These are phyloP conservation scores for Aspergillus sclerotialis DNA, from an alignment of 2,329 filamentous ascomycete genomes.

Conservation along the genomic window DNA sequence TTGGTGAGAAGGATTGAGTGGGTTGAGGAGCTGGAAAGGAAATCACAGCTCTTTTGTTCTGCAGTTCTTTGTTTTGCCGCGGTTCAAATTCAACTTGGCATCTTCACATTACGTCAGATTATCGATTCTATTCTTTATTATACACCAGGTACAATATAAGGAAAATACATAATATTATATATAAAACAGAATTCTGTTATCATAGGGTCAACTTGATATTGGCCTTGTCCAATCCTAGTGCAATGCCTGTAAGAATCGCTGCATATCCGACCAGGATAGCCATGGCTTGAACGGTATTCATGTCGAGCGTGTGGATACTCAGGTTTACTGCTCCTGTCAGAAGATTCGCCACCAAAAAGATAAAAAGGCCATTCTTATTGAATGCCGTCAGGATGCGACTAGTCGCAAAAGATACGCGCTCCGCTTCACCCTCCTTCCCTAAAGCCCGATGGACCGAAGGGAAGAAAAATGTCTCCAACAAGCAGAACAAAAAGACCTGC, in stretches of 20 bases:
- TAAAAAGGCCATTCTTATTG: constrained; percentile 77
- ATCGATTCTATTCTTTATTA: constrained; percentile 2
- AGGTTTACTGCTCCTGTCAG: constrained; percentile 86
- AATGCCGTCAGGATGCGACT: constrained; percentile 75
- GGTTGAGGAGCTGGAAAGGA: not conserved
- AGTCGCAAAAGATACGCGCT: constrained; percentile 62
- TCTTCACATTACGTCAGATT: constrained; percentile 1
- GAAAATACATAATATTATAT: not conserved
- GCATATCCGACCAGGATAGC: constrained; percentile 69
- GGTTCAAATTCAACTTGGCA: constrained; percentile 4
- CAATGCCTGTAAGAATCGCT: constrained; percentile 58
- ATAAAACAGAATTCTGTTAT: not conserved
- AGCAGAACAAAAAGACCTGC: constrained; percentile 72
- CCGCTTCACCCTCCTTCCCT: constrained; percentile 50
- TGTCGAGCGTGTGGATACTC: constrained; percentile 72
- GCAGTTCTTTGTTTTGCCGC: constrained; percentile 14
- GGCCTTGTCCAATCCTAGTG: constrained; percentile 38
- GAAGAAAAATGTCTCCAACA: constrained; percentile 73
- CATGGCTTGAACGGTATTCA: constrained; percentile 59
- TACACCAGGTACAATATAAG: constrained; percentile 3
- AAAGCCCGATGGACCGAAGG: constrained; percentile 59
- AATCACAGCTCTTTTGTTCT: no score
- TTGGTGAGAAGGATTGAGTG: constrained; percentile 1
- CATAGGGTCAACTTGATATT: constrained; percentile 28
- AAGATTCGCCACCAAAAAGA: constrained; percentile 85